phyloP scores from a whole-genome alignment of 2,329 filamentous ascomycete species.

The Botrytis aclada region DNA sequence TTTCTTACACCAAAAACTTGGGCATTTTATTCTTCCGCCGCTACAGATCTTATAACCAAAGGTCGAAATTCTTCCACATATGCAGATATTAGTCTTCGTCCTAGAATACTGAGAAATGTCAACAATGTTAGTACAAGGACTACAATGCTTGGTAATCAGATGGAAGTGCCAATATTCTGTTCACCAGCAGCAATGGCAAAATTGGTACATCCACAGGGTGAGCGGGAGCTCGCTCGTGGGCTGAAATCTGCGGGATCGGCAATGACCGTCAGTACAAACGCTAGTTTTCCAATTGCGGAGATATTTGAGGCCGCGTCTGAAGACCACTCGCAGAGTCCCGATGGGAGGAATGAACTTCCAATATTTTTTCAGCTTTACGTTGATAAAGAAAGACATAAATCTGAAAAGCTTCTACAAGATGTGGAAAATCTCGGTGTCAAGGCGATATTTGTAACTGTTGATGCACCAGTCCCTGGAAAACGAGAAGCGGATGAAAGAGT shows the following conservation, averaged over 20 bases:
- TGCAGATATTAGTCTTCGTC: slow-evolving; percentile 56
- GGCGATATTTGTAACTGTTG: slow-evolving; percentile 57
- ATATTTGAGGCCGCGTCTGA: slow-evolving; percentile 41
- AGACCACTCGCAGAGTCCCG: slow-evolving; percentile 26
- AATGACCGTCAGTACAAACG: slow-evolving; percentile 59
- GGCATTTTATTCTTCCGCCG: slow-evolving; percentile 66
- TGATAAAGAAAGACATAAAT: slow-evolving; percentile 52
- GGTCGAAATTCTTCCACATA: slow-evolving; percentile 54
- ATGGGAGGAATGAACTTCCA: slow-evolving; percentile 20
- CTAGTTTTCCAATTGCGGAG: slow-evolving; percentile 55
- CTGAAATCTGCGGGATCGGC: slow-evolving; percentile 51
- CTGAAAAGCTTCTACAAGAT: slow-evolving; percentile 47
- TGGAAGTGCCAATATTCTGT: slow-evolving; percentile 58
- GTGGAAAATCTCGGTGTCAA: slow-evolving; percentile 48
- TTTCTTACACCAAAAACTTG: slow-evolving; percentile 61
- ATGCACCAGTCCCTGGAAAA: slow-evolving; percentile 57
- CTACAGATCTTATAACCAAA: slow-evolving; percentile 65
- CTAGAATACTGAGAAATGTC: slow-evolving; percentile 56
- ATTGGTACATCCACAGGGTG: slow-evolving; percentile 62
- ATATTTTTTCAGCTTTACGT: slow-evolving; percentile 62
- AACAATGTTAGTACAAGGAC: slow-evolving; percentile 49
- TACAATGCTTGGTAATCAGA: slow-evolving; percentile 52
- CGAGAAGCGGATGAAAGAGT: slow-evolving; percentile 47
- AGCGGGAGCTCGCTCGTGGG: slow-evolving; percentile 54
- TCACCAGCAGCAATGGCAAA: slow-evolving; percentile 63